Evolutionary conservation across 2,329 filamentous ascomycete genomes (phyloP).

Genomic region (Xylaria sp.): DNA sequence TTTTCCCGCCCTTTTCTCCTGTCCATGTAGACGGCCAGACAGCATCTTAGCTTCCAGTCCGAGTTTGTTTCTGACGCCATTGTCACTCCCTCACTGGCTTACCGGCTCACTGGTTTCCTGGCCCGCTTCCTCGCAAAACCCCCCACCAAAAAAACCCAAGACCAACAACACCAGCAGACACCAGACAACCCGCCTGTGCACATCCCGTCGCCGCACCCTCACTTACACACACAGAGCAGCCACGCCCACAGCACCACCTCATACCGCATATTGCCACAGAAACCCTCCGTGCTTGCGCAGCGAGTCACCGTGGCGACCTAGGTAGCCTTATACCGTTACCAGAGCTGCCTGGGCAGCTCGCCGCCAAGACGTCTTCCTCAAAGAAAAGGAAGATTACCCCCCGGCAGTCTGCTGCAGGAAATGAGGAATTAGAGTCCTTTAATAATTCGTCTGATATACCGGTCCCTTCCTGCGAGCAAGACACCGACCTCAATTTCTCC

Average conservation of each 20-base stretch:
- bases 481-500: constrained; percentile 56
- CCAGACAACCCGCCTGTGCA: neutral
- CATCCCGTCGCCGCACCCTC: no score
- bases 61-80: neutral
- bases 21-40: neutral
- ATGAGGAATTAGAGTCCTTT: constrained; percentile 47
- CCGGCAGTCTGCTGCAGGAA: constrained; percentile 49
- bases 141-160: neutral
- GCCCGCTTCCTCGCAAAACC: neutral
- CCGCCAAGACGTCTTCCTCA: constrained; percentile 73
- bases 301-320: constrained; percentile 20
- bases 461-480: constrained; percentile 59
- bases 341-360: constrained; percentile 71
- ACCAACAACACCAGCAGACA: neutral
- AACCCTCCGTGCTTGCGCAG: constrained; percentile 5
- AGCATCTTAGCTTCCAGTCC: neutral
- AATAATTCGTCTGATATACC: constrained; percentile 50
- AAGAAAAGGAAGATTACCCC: constrained; percentile 72
- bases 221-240: no score
- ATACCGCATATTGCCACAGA: neutral
- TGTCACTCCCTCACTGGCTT: neutral
- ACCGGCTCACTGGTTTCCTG: neutral
- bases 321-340: constrained; percentile 28
- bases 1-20: neutral
- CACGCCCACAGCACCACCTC: neutral